Evolutionary conservation across 495 filamentous ascomycete genomes (phyloP).

Genomic region (Penicillium angulare): DNA sequence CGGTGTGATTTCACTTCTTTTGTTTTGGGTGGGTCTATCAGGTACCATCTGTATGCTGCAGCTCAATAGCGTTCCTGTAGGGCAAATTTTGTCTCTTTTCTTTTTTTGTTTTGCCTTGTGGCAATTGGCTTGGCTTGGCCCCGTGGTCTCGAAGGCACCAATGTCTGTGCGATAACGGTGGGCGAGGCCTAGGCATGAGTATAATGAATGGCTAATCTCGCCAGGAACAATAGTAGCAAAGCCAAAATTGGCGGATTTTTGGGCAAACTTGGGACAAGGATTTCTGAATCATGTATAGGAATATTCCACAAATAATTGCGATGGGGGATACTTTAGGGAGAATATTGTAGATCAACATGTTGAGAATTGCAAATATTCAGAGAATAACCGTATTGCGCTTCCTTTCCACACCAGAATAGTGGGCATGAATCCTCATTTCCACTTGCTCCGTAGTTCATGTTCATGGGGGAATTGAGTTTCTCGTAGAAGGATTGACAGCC

Average conservation of each 20-base stretch:
- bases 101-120: neutral
- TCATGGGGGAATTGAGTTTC: conserved; percentile 12
- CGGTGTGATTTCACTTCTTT: neutral
- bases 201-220: too few species aligned
- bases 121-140: neutral
- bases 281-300: neutral
- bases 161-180: conserved; percentile 10
- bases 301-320: neutral
- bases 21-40: too few species aligned
- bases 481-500: conserved; percentile 28
- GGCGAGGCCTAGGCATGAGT: conserved; percentile 1
- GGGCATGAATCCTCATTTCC: too few species aligned
- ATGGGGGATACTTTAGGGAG: too few species aligned
- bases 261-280: neutral
- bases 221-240: conserved; percentile 5
- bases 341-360: too few species aligned
- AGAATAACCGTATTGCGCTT: too few species aligned
- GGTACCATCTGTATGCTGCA: neutral
- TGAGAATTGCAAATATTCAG: neutral
- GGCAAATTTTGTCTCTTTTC: neutral
- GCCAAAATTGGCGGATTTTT: conserved; percentile 5
- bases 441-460: neutral
- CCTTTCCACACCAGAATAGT: too few species aligned
- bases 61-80: neutral
- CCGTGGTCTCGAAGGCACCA: neutral